Evolutionary conservation across 1,139 yeast genomes (phyloP), one percentile per base, ranked within the genome.

Genomic region (Candida freyschussii): DNA sequence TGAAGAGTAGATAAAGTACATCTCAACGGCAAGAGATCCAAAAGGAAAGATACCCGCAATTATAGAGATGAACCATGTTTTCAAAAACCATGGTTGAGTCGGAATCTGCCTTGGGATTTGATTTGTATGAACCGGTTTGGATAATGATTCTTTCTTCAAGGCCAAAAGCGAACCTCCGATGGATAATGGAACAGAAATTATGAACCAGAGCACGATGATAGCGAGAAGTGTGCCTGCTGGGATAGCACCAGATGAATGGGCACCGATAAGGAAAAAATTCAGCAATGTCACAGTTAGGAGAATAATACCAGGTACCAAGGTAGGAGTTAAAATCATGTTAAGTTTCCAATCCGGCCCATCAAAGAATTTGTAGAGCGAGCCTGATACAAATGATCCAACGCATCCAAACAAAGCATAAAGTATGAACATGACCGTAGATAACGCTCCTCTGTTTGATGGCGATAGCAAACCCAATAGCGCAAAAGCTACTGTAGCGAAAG

Each of bases 91-190:
- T 34, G 95, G 95, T 61, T 87, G 96, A 16, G 70, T 68, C 27
- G 98, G 98, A 42, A 91, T 82, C 62, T 91, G 97, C 61, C 98
- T 78, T 42, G 96, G 95, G 47, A 91, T 91, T 65, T 89, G 96
- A 53, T 81, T 83, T 17, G 95, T 86, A 52, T 86, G 79, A 20
- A 89, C 94, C 11, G 97, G 97, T 26, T 44, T 39, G 7, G 47
- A 29, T 42, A 79, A 59, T 28, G 73, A 55, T 17, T 78, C 75
- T 52, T 69, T 72, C 61, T 75, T 86, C 49, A 80, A 70, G 1
- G 94, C 93, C 35, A 82, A 55, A 32, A 87, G 63, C 0, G 96
- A 82, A 12, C 96, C 96, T 30, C 74, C 65, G 9, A 81, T 69
- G 2, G 96, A 79, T 37, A 89, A 66, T 27, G 99, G 99, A 23